Conservation (phyloP, 2,329 filamentous ascomycete genomes). For the Plenodomus lindquistii region DNA sequence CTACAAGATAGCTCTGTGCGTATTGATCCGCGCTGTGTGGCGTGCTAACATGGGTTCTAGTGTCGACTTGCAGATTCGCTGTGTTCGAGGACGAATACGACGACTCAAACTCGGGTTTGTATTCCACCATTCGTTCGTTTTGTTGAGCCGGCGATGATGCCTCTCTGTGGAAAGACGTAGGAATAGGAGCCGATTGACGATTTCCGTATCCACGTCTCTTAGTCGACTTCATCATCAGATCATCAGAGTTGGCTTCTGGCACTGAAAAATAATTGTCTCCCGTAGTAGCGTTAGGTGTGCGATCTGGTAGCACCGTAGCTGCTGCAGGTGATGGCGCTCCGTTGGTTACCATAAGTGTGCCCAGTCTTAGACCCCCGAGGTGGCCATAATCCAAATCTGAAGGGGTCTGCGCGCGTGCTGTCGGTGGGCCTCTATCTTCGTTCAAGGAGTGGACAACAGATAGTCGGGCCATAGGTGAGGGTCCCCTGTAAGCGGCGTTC, state of each 20-base stretch:
- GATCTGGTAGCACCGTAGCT: slow-evolving; percentile 29
- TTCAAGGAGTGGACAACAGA: slow-evolving; percentile 25
- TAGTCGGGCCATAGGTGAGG: slow-evolving; percentile 25
- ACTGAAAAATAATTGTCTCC: slow-evolving; percentile 38
- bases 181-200: slow-evolving; percentile 32
- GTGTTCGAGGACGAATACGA: neutral
- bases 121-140: neutral
- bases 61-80: neutral
- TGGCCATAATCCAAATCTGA: slow-evolving; percentile 49
- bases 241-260: slow-evolving; percentile 20
- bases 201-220: slow-evolving; percentile 25
- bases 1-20: slow-evolving; percentile 35
- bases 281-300: slow-evolving; percentile 8
- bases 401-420: slow-evolving; percentile 43
- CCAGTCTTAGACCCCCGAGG: slow-evolving; percentile 47
- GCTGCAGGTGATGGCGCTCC: slow-evolving; percentile 52
- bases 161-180: slow-evolving; percentile 14
- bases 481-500: slow-evolving; percentile 20
- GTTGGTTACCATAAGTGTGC: slow-evolving; percentile 53
- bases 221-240: slow-evolving; percentile 24
- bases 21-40: slow-evolving; percentile 22
- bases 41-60: neutral
- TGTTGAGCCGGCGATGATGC: neutral
- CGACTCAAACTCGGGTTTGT: neutral
- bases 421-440: slow-evolving; percentile 24